Evolutionary conservation across 371 early-diverging fungal genomes (phyloP), one percentile per base, ranked within the genome.

Genomic region (Amoeboaphelidium protococcarum): DNA sequence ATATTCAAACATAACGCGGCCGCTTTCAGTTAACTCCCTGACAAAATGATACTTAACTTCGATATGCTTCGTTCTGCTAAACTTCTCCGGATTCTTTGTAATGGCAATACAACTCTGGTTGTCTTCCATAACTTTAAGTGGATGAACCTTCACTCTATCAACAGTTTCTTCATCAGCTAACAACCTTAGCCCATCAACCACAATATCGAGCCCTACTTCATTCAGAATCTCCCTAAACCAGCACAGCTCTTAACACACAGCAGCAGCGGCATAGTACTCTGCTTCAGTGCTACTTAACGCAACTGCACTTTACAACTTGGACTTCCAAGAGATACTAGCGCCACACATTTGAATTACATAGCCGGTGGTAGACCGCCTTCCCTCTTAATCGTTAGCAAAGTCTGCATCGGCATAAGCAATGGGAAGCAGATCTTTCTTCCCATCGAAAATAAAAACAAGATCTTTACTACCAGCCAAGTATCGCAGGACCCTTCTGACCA

Each of bases 41-140:
- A 58, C 23, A 24, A 46, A 58, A 40, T 50, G 51, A 31, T 52
- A 47, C 27, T 48, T 52, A 2, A 48, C 43, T 25, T 52, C 55
- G 21, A 55, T 55, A 50, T 55, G 52, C 26, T 55, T 55, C 6
- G 49, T 49, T n/a, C 45, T 46, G 3, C n/a, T 22, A 27, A 51
- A 47, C 22, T 40, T 3, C 2, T 44, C 44, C 12, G 49, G 44
- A 45, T 49, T 54, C 3, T 47, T 31, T 1, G 47, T 50, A 1
- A 54, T 45, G 1, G 12, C 27, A 3, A 51, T 46, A 2, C 24
- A 13, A 23, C 42, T 37, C 25, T 51, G 47, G 43, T 54, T 54
- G 24, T 51, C 47, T 16, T 50, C 27, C 19, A n/a, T n/a, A n/a
- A n/a, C n/a, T n/a, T n/a, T n/a, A n/a, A n/a, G n/a, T n/a, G n/a